Base-by-base conservation (phyloP, 139 green algal species). In the Desmodesmus armatus region DNA sequence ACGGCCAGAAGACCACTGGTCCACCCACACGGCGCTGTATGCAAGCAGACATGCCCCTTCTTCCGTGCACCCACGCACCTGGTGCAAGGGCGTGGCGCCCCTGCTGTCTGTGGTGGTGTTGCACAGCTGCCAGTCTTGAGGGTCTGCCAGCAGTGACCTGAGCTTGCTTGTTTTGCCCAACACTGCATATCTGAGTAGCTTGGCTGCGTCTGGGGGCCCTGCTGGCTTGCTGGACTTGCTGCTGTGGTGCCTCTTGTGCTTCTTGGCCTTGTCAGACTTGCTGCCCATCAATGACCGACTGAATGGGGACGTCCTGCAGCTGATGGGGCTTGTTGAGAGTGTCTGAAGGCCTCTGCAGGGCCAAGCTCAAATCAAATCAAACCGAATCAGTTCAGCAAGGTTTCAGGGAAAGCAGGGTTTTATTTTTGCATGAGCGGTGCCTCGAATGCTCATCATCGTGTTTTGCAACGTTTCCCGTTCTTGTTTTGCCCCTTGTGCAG, bases 121-220 rank as follows among this genome's bases (percentile, higher is more conserved):
- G 33, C 35, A 19, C 49, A 40, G 74, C n/a, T 41, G 13, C 29
- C 27, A 31, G 25, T 13, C 9, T 23, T 7, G 29, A 23, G 23
- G 21, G 15, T 19, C 39, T 72, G 27, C 55, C 2, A 82, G 62
- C 5, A 58, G 23, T 25, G 19, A 31, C 21, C 63, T 29, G 11
- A 84, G n/a, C 62, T 72, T 84, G 3, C 41, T 84, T 9, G 29
- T 35, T 13, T 66, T 76, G n/a, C 62, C 62, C 5, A 33, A 19
- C 2, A 63, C 78, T 33, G 62, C 41, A 70, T 84, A 77, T 15
- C 29, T 84, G 3, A 76, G 40, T 41, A 76, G 60, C 63, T 84
- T 84, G 29, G 55, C 21, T 23, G 25, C 76, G 19, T 31, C 62
- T 23, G 35, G 19, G 40, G 51, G 49, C 47, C 9, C 74, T 15